Percentiles rank a stretch among this genome's conserved stretches.
Conservation (phyloP, 2,329 filamentous ascomycete species). For the Coniochaeta sp. region DNA sequence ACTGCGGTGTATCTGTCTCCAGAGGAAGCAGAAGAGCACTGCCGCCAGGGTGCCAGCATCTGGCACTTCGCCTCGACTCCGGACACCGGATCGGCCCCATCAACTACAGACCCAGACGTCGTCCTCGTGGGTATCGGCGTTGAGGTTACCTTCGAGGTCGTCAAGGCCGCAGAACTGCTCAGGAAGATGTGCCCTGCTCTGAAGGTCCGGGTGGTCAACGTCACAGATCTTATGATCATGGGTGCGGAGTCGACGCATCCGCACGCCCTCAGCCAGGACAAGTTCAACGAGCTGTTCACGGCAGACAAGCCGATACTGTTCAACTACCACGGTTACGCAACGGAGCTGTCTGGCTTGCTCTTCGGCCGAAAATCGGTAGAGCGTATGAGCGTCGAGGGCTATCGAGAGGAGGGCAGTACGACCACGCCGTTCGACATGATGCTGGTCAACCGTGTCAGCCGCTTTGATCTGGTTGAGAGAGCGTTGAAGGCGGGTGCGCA, state of each 20-base stretch:
- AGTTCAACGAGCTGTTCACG: constrained; percentile 51
- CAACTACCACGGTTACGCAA: constrained; percentile 60
- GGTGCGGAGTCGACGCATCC: constrained; percentile 47
- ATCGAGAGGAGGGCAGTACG: constrained; percentile 58
- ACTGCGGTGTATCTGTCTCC: constrained; percentile 51
- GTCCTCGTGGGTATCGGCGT: constrained; percentile 58
- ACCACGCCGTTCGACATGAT: constrained; percentile 67
- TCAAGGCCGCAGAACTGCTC: constrained; percentile 51
- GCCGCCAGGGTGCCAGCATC: constrained; percentile 48
- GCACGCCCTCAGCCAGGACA: constrained; percentile 43
- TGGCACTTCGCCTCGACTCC: constrained; percentile 57
- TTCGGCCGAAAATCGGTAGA: constrained; percentile 47
- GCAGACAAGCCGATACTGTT: constrained; percentile 47
- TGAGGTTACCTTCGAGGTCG: constrained; percentile 58
- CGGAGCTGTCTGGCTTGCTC: constrained; percentile 52
- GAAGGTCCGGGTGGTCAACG: constrained; percentile 54
- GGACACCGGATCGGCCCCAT: constrained; percentile 3
- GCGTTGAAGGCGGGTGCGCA: constrained; percentile 41
- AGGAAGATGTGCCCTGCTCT: constrained; percentile 40
- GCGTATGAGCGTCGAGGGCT: constrained; percentile 48
- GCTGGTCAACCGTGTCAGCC: constrained; percentile 51
- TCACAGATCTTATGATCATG: constrained; percentile 59
- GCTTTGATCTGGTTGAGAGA: constrained; percentile 50
- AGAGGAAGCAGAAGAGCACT: constrained; percentile 54
- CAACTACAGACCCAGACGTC: constrained; percentile 45